A percentile compares a stretch with the other conserved stretches of the same genome.
Conservation (phyloP, 345 rosid genomes). For the Citrus cavaleriei region DNA sequence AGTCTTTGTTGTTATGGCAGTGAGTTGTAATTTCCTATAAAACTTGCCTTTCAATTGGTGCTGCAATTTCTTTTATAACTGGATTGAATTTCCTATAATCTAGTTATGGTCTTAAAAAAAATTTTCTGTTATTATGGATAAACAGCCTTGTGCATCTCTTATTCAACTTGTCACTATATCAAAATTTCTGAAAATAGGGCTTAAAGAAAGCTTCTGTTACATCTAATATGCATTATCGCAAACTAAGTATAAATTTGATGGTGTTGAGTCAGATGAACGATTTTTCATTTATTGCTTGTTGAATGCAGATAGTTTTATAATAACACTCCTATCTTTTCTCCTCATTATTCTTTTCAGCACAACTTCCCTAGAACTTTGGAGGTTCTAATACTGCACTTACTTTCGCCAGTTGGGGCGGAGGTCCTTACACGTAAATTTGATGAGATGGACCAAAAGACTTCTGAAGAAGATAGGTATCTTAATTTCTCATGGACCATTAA, state of each 20-base stretch:
- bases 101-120: slow-evolving; percentile 1
- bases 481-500: not conserved
- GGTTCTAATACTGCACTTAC: slow-evolving; percentile 77
- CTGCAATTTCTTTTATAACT: slow-evolving; percentile 11
- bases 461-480: slow-evolving; percentile 62
- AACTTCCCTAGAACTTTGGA: slow-evolving; percentile 88
- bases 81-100: not conserved
- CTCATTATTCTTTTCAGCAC: slow-evolving; percentile 43
- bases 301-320: not conserved
- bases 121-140: not conserved
- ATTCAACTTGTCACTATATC: not conserved
- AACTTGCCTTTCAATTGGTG: slow-evolving; percentile 2
- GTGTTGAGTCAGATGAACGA: slow-evolving; percentile 3
- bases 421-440: slow-evolving; percentile 80
- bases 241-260: not conserved
- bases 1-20: slow-evolving; percentile 69
- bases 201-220: not conserved
- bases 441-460: slow-evolving; percentile 55
- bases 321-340: not conserved
- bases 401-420: slow-evolving; percentile 81
- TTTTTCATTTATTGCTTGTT: not conserved
- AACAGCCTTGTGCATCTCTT: not conserved
- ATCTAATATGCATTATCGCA: not conserved
- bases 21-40: slow-evolving; percentile 29
- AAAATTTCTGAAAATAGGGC: not conserved